Base-by-base conservation (phyloP, 192 early-diverging fungal genomes). In the Linderina pennispora region DNA sequence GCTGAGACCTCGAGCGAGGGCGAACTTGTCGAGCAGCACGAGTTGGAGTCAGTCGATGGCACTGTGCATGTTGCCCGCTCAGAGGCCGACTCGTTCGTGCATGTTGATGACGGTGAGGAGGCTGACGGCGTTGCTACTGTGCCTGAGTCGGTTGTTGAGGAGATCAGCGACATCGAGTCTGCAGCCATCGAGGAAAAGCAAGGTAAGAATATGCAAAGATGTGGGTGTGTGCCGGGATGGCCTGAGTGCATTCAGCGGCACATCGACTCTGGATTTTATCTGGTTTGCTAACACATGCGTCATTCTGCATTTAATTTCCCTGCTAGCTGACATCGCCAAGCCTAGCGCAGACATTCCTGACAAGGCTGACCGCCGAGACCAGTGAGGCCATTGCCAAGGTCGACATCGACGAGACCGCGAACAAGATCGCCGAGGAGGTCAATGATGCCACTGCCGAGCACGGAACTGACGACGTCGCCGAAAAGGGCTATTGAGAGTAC, bases 1-100 rank as follows among this genome's bases (percentile, higher is more conserved):
- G 28, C 28, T 5, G 6, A 31, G 5, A 11, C 5, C 11, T 31
- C 24, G 25, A 16, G 8, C 23, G 41, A 43, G 5, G 28, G 28
- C 28, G 41, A 43, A n/a, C 23, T 43, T 21, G 10, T 43, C 7
- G 41, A 24, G 15, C 15, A 26, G 24, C 41, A 26, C 24, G 41
- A 43, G 4, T 3, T 40, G 38, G 10, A 4, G 23, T 43, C 41
- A 11, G 23, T 23, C 22, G 20, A 14, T 15, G 41, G 15, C 14
- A 8, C 10, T n/a, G 36, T 26, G 25, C 20, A 41, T 23, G 40
- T 23, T 22, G 23, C 39, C 11, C 9, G 20, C 2, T 57, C 47
- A 14, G 43, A 62, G 40, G 23, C 54, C 17, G 65, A 58, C 2
- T 69, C 65, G 18, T 69, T 38, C 34, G 46, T 69, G 17, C 58